Evolutionary conservation across 73 alveolate species (phyloP).

Genomic region (Urostyla sp.): DNA sequence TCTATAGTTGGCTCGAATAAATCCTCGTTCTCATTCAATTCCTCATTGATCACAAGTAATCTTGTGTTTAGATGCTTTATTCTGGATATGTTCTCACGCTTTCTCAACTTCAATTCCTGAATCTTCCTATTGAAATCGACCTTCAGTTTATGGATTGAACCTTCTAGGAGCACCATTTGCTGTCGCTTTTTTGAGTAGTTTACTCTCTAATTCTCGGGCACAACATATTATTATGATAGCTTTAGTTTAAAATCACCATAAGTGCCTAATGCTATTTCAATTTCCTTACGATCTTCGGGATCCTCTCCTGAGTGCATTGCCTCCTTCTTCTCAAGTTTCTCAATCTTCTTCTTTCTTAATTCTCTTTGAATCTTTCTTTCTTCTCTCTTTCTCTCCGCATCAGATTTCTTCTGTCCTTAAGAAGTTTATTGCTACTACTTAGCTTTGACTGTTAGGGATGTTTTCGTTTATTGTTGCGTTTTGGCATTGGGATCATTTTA

Average conservation of each 20-base stretch:
- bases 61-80: constrained; percentile 68
- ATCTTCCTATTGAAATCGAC: constrained; percentile 86
- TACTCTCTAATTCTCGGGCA: constrained; percentile 91
- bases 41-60: constrained; percentile 78
- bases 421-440: neutral
- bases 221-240: constrained; percentile 74
- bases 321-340: constrained; percentile 83
- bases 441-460: constrained; percentile 7
- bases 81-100: constrained; percentile 77
- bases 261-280: constrained; percentile 80
- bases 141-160: constrained; percentile 83
- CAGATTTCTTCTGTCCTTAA: constrained; percentile 56
- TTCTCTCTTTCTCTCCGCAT: constrained; percentile 72
- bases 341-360: constrained; percentile 72
- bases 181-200: constrained; percentile 88
- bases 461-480: constrained; percentile 2
- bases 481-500: no score
- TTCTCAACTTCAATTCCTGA: constrained; percentile 80
- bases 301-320: constrained; percentile 80
- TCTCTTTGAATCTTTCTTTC: constrained; percentile 68
- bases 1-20: constrained; percentile 78
- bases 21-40: constrained; percentile 74
- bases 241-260: constrained; percentile 87
- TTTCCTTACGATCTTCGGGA: constrained; percentile 86
- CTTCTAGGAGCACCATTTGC: constrained; percentile 93